Conservation (phyloP, 1,139 yeast species). For the Debaryomycetaceae sp. region DNA sequence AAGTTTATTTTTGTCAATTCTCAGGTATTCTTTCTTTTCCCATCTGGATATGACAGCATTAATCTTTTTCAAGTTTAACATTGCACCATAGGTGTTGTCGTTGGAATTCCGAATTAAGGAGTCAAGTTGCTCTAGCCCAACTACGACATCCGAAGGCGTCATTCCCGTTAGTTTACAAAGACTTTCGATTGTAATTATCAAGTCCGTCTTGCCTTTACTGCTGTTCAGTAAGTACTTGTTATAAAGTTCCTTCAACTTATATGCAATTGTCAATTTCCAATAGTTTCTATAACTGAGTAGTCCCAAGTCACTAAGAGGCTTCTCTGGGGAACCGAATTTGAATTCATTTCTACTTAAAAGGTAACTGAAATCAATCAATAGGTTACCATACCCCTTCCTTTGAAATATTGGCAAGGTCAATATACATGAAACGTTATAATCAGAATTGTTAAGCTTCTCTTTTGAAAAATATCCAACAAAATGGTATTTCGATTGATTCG, state of each 20-base stretch:
- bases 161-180: constrained; percentile 75
- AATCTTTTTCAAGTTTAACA: constrained; percentile 46
- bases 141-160: constrained; percentile 81
- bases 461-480: constrained; percentile 94
- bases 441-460: constrained; percentile 72
- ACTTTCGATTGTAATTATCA: constrained; percentile 50
- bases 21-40: constrained; percentile 53
- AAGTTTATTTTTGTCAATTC: constrained; percentile 48
- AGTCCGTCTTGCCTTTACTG: constrained; percentile 6
- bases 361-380: constrained; percentile 87
- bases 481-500: constrained; percentile 52
- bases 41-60: constrained; percentile 46
- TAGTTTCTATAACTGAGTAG: constrained; percentile 79
- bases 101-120: constrained; percentile 49
- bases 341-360: constrained; percentile 70
- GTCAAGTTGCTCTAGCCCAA: constrained; percentile 75
- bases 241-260: constrained; percentile 28
- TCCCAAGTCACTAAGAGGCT: constrained; percentile 87
- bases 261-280: constrained; percentile 73
- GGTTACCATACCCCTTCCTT: constrained; percentile 83
- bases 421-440: constrained; percentile 85
- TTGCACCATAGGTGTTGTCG: constrained; percentile 50
- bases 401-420: constrained; percentile 86
- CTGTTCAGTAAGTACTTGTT: constrained; percentile 14
- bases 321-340: constrained; percentile 89